Conservation (phyloP, 1,139 yeast species). For the Suhomyces choctaworum region DNA sequence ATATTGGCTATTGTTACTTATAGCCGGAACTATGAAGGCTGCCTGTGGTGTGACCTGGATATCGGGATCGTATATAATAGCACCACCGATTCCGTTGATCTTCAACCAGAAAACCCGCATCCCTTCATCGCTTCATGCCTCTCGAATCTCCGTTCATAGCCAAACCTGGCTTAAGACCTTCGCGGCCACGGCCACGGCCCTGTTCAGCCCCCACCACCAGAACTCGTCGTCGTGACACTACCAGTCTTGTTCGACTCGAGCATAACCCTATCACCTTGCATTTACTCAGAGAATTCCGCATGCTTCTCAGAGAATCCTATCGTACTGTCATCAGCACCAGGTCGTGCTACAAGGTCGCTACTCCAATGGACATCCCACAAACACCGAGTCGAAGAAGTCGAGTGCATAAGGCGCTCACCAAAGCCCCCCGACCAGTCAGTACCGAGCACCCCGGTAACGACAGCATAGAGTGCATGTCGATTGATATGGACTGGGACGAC, state of each 20-base stretch:
- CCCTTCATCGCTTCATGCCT: not conserved
- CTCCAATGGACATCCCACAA: not conserved
- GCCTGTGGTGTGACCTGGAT: too few relatives aligned
- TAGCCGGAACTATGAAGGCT: too few relatives aligned
- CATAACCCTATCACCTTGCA: slow-evolving; percentile 3
- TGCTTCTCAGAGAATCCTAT: slow-evolving; percentile 5
- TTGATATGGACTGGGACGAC: slow-evolving; percentile 10
- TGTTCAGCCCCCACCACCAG: too few relatives aligned
- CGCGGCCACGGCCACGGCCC: too few relatives aligned
- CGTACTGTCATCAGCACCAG: slow-evolving; percentile 4
- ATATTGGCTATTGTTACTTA: slow-evolving; percentile 4
- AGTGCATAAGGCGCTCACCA: not conserved
- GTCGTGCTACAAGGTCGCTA: not conserved
- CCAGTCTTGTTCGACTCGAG: too few relatives aligned
- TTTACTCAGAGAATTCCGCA: slow-evolving; percentile 5
- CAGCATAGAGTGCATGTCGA: slow-evolving; percentile 8
- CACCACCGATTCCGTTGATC: too few relatives aligned
- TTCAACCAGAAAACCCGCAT: too few relatives aligned
- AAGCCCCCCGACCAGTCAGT: too few relatives aligned
- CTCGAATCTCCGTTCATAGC: slow-evolving; percentile 7
- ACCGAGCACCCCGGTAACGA: slow-evolving; percentile 1
- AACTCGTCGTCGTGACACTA: too few relatives aligned
- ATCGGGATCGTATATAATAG: too few relatives aligned
- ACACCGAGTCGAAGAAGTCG: not conserved
- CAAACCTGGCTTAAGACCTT: too few relatives aligned